phyloP scores from a whole-genome alignment of 192 early-diverging fungal genomes.

The Paraglomus occultum region DNA sequence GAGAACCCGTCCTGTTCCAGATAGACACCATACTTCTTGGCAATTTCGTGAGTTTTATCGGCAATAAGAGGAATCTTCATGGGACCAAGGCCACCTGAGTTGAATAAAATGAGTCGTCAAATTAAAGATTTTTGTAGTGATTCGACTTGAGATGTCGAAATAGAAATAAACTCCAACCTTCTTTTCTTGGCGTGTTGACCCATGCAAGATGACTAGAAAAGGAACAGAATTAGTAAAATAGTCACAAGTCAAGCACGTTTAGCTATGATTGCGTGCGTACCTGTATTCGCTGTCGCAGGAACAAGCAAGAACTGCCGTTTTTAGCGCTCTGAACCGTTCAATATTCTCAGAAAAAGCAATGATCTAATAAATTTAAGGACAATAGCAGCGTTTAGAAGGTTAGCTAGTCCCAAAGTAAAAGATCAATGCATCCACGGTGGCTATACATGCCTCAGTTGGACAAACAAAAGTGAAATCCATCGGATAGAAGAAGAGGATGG shows the following conservation, averaged over 20 bases:
- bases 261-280: background rate
- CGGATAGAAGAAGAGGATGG: slow-evolving; percentile 89
- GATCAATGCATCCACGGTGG: background rate
- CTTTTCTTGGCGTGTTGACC: slow-evolving; percentile 67
- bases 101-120: slow-evolving; percentile 30
- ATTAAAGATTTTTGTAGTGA: background rate
- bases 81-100: slow-evolving; percentile 88
- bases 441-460: slow-evolving; percentile 69
- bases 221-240: too few relatives aligned
- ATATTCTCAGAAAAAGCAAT: slow-evolving; percentile 85
- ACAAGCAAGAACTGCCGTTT: slow-evolving; percentile 72
- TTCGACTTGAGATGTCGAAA: background rate
- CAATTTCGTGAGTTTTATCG: slow-evolving; percentile 87
- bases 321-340: slow-evolving; percentile 76
- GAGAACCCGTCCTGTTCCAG: slow-evolving; percentile 73
- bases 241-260: too few relatives aligned
- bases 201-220: slow-evolving; percentile 75
- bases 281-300: slow-evolving; percentile 74
- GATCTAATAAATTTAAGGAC: slow-evolving; percentile 44
- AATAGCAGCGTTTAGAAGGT: background rate
- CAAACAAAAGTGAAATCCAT: slow-evolving; percentile 91
- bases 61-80: slow-evolving; percentile 90
- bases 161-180: too few relatives aligned
- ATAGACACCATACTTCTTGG: slow-evolving; percentile 85
- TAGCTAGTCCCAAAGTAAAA: background rate